Evolutionary conservation across 805 yeast species (phyloP), one percentile per base, ranked within the genome.

Genomic region (Nakazawaea wickerhamii): DNA sequence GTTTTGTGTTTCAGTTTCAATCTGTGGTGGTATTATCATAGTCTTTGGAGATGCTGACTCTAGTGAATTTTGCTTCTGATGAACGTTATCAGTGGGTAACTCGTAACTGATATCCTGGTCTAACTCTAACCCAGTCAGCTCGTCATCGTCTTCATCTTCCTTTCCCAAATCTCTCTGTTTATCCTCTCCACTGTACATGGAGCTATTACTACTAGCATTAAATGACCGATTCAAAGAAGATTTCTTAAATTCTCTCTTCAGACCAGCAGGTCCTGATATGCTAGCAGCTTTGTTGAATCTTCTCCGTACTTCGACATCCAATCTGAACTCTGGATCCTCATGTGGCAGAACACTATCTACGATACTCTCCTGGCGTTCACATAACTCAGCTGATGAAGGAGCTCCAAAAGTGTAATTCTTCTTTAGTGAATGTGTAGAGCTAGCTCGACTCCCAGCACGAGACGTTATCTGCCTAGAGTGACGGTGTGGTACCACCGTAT

Each of bases 401-500:
- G 45, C 18, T 23, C 34, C 17, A 10, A 36, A 43, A 4, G 46
- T 43, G 21, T 43, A 43, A 19, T 43, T 41, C 11, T 30, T 27
- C 25, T 41, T 43, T 13, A 28, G 23, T 5, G 41, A 37, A 28
- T 30, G 32, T n/a, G 14, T 27, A 9, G 40, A 41, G 14, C 44
- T 43, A 8, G 23, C 14, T 14, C 43, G 31, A 26, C 38, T 30
- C n/a, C 14, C 15, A 13, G 14, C 15, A 21, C 25, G 20, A 32
- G 51, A 33, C 46, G 49, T 19, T 46, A 50, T 2, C 22, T 27
- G 38, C 7, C 13, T 22, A 1, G 54, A 51, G n/a, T 47, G 32
- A 14, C 33, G 21, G 17, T 18, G 26, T 2, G 59, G 60, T 6
- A 48, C 49, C 6, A 50, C 50, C 8, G 50, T 60, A 28, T 59